Conservation (phyloP, 192 early-diverging fungal genomes). For the Lobosporangium transversale region DNA sequence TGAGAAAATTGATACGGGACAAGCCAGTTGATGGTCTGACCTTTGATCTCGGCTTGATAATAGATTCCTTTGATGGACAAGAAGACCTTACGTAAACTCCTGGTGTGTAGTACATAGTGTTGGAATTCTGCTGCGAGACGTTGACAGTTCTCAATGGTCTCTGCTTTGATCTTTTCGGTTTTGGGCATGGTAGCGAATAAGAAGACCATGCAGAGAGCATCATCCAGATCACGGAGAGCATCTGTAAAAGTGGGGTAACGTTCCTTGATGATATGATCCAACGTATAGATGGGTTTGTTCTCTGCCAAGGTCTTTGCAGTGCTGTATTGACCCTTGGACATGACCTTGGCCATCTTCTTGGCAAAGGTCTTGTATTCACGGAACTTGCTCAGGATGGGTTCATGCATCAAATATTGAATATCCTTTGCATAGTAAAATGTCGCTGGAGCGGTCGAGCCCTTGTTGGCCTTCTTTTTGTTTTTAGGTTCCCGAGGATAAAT, state of each 20-base stretch:
- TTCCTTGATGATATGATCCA: constrained; percentile 96
- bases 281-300: constrained; percentile 83
- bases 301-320: constrained; percentile 80
- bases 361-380: constrained; percentile 91
- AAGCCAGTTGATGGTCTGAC: constrained; percentile 94
- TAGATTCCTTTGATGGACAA: constrained; percentile 99
- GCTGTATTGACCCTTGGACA: constrained; percentile 83
- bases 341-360: constrained; percentile 87
- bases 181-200: constrained; percentile 92
- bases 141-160: constrained; percentile 79
- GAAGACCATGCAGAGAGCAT: constrained; percentile 97
- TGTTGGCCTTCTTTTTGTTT: constrained; percentile 93
- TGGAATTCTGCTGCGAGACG: constrained; percentile 92
- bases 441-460: constrained; percentile 84
- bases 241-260: constrained; percentile 94
- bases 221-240: constrained; percentile 94
- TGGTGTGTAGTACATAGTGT: constrained; percentile 85
- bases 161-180: constrained; percentile 65
- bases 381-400: constrained; percentile 92
- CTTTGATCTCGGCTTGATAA: constrained; percentile 98
- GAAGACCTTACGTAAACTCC: constrained; percentile 88
- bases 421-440: constrained; percentile 97
- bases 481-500: constrained; percentile 97
- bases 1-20: constrained; percentile 96
- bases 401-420: constrained; percentile 93